Evolutionary conservation across 1,284 basidiomycete species (phyloP).

Genomic region (Prillingera fragicola): DNA sequence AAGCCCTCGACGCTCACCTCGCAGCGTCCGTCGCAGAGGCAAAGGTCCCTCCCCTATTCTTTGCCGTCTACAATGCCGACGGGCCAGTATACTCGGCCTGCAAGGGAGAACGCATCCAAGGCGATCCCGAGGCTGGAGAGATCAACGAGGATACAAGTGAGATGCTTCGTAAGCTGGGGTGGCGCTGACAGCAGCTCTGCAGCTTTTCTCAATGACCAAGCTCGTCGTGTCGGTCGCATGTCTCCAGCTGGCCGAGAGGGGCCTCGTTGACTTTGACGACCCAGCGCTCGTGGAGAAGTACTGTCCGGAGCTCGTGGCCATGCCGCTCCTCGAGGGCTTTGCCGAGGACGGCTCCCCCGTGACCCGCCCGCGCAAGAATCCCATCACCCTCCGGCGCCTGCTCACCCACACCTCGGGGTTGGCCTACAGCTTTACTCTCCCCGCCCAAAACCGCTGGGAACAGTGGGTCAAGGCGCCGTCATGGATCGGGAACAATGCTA

Average conservation of each 20-base stretch:
- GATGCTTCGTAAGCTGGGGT: not conserved
- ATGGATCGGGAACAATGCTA: slow-evolving; percentile 11
- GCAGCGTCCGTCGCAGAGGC: slow-evolving; percentile 1
- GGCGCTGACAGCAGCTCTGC: slow-evolving; percentile 10
- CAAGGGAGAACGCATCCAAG: slow-evolving; percentile 11
- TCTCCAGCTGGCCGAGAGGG: slow-evolving; percentile 25
- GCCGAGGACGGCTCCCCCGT: slow-evolving; percentile 15
- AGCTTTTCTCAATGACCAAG: slow-evolving; percentile 39
- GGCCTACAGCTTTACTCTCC: slow-evolving; percentile 9
- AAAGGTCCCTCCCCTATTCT: slow-evolving; percentile 11
- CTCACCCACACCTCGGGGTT: slow-evolving; percentile 17
- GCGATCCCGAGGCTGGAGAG: slow-evolving; percentile 6
- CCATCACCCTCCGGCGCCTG: slow-evolving; percentile 11
- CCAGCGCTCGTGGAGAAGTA: slow-evolving; percentile 1
- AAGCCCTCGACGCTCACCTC: slow-evolving; percentile 11
- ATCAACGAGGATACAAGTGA: slow-evolving; percentile 10
- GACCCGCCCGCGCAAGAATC: slow-evolving; percentile 1
- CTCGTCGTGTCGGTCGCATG: slow-evolving; percentile 31
- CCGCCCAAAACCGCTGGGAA: slow-evolving; percentile 12
- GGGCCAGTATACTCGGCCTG: slow-evolving; percentile 12
- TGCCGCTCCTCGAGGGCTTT: slow-evolving; percentile 10
- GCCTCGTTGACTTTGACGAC: slow-evolving; percentile 8
- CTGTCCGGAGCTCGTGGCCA: slow-evolving; percentile 12
- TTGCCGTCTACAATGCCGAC: slow-evolving; percentile 13
- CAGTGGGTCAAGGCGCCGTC: not conserved